Evolutionary conservation across 2,329 filamentous ascomycete species (phyloP).

Genomic region (Rhynchosporium agropyri): DNA sequence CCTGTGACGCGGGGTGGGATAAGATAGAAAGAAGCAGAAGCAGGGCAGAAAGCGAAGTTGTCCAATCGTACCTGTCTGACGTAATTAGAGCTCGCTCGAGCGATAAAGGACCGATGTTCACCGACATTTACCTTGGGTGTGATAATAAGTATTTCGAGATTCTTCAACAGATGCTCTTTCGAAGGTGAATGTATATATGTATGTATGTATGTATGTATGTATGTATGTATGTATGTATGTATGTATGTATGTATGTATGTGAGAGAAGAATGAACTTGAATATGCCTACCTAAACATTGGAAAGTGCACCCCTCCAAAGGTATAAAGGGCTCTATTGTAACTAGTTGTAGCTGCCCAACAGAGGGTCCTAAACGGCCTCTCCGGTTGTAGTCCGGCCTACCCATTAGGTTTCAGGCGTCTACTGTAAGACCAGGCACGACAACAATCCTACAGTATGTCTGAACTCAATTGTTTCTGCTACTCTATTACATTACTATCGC

Average conservation of each 20-base stretch:
- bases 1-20: constrained; percentile 9
- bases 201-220: too few species aligned
- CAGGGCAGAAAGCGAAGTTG: background rate
- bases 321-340: constrained; percentile 1
- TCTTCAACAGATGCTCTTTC: too few species aligned
- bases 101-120: background rate
- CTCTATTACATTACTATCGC: too few species aligned
- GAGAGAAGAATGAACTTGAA: too few species aligned
- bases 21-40: background rate
- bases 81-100: constrained; percentile 10
- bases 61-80: constrained; percentile 15
- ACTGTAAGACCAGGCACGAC: constrained; percentile 1
- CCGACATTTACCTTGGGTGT: background rate
- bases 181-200: too few species aligned
- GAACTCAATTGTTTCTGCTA: background rate
- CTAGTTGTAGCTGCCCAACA: background rate
- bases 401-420: constrained; percentile 3
- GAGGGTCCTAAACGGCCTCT: background rate
- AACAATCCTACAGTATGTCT: background rate
- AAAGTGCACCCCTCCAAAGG: constrained; percentile 6
- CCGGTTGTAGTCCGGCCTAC: background rate
- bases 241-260: too few species aligned
- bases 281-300: background rate
- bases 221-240: too few species aligned
- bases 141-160: too few species aligned